These are phyloP conservation scores for Fraxinus xanthoxyloides DNA, from an alignment of 305 asterid species.

Conservation along the genomic window DNA sequence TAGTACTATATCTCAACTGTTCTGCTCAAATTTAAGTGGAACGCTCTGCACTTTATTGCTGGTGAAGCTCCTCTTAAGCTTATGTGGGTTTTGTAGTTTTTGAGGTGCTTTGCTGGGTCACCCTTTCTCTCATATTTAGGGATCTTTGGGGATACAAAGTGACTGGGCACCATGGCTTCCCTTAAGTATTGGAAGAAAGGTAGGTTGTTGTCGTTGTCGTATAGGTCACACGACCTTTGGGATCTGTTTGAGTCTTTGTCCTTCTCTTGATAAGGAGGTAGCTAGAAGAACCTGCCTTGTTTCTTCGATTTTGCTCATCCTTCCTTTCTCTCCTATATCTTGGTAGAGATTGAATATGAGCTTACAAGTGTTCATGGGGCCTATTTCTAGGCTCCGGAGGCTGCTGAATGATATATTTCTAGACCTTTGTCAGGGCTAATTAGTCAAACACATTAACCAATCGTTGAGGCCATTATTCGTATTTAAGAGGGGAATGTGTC, in stretches of 20 bases:
- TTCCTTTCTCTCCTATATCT: neutral
- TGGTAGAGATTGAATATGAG: neutral
- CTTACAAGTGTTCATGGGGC: neutral
- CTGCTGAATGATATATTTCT: neutral
- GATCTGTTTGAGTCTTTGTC: neutral
- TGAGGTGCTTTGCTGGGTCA: neutral
- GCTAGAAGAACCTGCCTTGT: neutral
- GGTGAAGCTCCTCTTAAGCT: neutral
- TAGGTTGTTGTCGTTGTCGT: neutral
- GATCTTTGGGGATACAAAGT: neutral
- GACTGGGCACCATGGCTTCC: neutral
- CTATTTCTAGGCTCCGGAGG: neutral
- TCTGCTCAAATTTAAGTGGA: neutral
- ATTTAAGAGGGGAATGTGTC: too few species aligned
- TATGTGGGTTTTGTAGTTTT: neutral
- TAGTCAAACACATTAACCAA: neutral
- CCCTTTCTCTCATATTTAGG: neutral
- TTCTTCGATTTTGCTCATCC: neutral
- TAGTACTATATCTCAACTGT: neutral
- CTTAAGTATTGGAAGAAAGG: neutral
- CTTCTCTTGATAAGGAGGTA: neutral
- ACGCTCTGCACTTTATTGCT: neutral
- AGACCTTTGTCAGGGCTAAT: neutral
- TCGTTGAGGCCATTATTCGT: neutral
- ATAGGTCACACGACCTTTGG: neutral